A percentile compares a stretch with the other conserved stretches of the same genome.
phyloP scores from a whole-genome alignment of 768 basidiomycete species.

The Leccinum boreale region DNA sequence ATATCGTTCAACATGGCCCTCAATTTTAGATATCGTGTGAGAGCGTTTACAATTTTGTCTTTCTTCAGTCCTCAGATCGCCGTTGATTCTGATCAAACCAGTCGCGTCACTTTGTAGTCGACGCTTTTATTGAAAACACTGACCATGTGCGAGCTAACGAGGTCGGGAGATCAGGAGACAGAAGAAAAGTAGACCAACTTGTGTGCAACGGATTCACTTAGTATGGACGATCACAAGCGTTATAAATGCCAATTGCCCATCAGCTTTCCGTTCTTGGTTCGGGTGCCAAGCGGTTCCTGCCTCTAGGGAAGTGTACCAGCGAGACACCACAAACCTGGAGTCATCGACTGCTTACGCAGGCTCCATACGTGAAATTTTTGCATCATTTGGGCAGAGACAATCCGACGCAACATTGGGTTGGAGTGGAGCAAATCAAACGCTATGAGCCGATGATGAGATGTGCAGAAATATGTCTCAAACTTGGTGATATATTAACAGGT shows the following conservation, averaged over 20 bases:
- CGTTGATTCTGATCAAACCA: not conserved
- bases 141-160: not conserved
- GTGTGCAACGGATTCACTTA: not conserved
- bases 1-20: not conserved
- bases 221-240: not conserved
- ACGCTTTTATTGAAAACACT: not conserved
- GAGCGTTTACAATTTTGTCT: not conserved
- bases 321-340: slow-evolving; percentile 32
- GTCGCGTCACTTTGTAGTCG: not conserved
- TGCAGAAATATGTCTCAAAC: slow-evolving; percentile 1
- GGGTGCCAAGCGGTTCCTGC: slow-evolving; percentile 42
- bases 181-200: not conserved
- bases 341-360: slow-evolving; percentile 37
- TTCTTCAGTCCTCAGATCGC: not conserved
- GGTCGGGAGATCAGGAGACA: not conserved
- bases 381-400: slow-evolving; percentile 37
- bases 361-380: slow-evolving; percentile 35
- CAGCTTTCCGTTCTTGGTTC: slow-evolving; percentile 64
- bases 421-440: not conserved
- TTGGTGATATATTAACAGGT: slow-evolving; percentile 11
- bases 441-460: not conserved
- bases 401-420: not conserved
- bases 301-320: slow-evolving; percentile 41
- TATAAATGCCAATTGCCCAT: slow-evolving; percentile 25
- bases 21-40: not conserved